These are phyloP conservation scores for Mycena vitilis DNA, from an alignment of 768 basidiomycete species.

Conservation along the genomic window DNA sequence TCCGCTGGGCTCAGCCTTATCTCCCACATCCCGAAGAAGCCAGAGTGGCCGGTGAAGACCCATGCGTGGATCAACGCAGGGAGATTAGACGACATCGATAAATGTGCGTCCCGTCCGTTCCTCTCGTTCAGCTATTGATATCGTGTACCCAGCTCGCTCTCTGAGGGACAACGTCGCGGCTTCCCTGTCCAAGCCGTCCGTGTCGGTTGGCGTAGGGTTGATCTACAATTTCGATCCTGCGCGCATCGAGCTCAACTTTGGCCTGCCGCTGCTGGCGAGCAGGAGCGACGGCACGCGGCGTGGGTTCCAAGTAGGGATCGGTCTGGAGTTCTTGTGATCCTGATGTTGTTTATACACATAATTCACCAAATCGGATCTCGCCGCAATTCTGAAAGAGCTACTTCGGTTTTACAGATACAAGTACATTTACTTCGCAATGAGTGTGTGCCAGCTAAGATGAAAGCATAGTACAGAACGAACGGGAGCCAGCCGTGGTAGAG, in stretches of 20 bases:
- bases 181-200: slow-evolving; percentile 66
- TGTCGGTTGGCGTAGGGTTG: slow-evolving; percentile 86
- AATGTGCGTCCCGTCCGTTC: slow-evolving; percentile 54
- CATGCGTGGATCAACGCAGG: slow-evolving; percentile 89
- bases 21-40: slow-evolving; percentile 75
- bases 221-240: slow-evolving; percentile 87
- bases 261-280: slow-evolving; percentile 80
- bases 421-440: too few relatives aligned
- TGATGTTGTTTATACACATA: neutral
- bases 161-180: slow-evolving; percentile 53
- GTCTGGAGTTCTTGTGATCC: slow-evolving; percentile 71
- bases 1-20: slow-evolving; percentile 81
- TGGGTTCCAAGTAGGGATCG: slow-evolving; percentile 76
- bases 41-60: slow-evolving; percentile 87
- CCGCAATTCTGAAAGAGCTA: neutral
- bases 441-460: too few relatives aligned
- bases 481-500: neutral
- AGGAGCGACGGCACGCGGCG: slow-evolving; percentile 64
- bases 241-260: slow-evolving; percentile 90
- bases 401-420: too few relatives aligned
- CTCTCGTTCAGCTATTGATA: neutral
- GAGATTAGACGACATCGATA: slow-evolving; percentile 70
- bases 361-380: neutral
- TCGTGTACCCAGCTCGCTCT: slow-evolving; percentile 46
- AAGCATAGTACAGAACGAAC: too few relatives aligned